These are phyloP conservation scores for Epichloe brachyelytri DNA, from an alignment of 2,329 filamentous ascomycete genomes.

Conservation along the genomic window DNA sequence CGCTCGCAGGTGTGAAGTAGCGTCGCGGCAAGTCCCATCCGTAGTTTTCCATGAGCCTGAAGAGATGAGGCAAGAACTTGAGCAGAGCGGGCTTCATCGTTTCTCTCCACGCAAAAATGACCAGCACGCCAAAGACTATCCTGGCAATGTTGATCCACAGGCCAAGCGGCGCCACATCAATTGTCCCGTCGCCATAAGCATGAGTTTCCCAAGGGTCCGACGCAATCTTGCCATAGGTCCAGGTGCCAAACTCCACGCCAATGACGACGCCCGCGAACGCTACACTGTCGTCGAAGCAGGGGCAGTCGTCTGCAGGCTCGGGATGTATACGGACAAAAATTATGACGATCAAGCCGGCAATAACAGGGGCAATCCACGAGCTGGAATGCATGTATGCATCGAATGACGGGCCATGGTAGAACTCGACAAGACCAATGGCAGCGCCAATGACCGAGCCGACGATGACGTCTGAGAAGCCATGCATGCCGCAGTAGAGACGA, in stretches of 20 bases:
- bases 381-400: slow-evolving; percentile 59
- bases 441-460: slow-evolving; percentile 69
- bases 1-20: slow-evolving; percentile 81
- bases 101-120: slow-evolving; percentile 84
- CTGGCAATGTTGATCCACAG: slow-evolving; percentile 50
- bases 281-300: slow-evolving; percentile 92
- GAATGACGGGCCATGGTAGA: slow-evolving; percentile 46
- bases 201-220: slow-evolving; percentile 30
- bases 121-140: slow-evolving; percentile 65
- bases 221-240: slow-evolving; percentile 58
- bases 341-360: slow-evolving; percentile 54
- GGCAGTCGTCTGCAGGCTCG: slow-evolving; percentile 91
- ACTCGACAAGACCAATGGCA: slow-evolving; percentile 45
- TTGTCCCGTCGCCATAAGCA: slow-evolving; percentile 40
- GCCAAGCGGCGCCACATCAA: slow-evolving; percentile 54
- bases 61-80: slow-evolving; percentile 67
- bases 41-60: slow-evolving; percentile 68
- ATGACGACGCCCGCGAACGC: slow-evolving; percentile 85
- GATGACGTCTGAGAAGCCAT: slow-evolving; percentile 86
- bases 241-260: slow-evolving; percentile 68
- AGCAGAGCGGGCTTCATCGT: slow-evolving; percentile 76
- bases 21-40: slow-evolving; percentile 72
- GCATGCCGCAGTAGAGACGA: slow-evolving; percentile 95
- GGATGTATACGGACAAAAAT: slow-evolving; percentile 79
- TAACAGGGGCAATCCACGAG: slow-evolving; percentile 48